These are phyloP conservation scores for Pseudocercospora cruenta DNA, from an alignment of 2,329 filamentous ascomycete species.

Conservation along the genomic window DNA sequence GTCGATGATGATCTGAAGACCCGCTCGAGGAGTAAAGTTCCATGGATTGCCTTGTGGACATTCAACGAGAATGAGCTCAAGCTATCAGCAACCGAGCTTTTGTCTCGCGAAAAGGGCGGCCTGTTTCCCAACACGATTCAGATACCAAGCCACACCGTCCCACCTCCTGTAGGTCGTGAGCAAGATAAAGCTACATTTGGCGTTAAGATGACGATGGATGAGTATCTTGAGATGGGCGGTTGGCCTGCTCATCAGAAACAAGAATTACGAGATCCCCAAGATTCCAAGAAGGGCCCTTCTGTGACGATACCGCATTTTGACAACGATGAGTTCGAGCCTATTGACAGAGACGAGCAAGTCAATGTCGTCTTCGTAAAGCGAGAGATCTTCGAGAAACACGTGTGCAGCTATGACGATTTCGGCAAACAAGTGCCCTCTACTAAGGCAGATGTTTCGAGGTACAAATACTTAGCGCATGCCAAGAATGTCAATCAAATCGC, in stretches of 20 bases:
- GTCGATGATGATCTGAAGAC: neutral
- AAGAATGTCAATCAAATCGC: constrained; percentile 5
- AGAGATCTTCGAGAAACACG: neutral
- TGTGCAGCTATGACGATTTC: neutral
- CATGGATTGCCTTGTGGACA: neutral
- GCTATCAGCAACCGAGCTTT: neutral
- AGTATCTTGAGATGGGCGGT: neutral
- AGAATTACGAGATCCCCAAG: neutral
- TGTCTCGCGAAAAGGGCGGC: neutral
- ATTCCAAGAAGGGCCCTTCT: neutral
- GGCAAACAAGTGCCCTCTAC: neutral
- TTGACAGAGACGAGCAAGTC: neutral
- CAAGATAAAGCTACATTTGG: neutral
- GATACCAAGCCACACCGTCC: neutral
- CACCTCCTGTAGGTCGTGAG: neutral
- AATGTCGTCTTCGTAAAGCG: neutral
- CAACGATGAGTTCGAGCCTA: neutral
- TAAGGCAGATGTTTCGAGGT: neutral
- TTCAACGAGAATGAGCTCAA: neutral
- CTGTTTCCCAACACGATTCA: neutral
- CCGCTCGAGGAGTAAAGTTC: neutral
- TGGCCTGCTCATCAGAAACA: neutral
- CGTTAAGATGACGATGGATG: neutral
- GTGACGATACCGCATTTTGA: neutral
- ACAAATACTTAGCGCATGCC: constrained; percentile 9